phyloP scores from a whole-genome alignment of 176 grass and related monocot genomes.

The Luzula sylvatica region DNA sequence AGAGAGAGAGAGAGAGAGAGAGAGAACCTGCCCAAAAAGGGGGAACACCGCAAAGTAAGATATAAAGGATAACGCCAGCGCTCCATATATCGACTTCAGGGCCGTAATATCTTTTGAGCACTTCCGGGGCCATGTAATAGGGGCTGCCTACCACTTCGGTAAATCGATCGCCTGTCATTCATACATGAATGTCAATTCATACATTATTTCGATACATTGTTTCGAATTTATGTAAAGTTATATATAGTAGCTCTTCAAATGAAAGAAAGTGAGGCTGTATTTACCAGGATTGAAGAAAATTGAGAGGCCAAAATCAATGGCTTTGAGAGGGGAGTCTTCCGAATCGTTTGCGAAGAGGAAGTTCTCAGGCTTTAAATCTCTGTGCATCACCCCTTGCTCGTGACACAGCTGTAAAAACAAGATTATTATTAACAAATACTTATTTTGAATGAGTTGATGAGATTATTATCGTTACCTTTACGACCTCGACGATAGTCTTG shows the following conservation, averaged over 20 bases:
- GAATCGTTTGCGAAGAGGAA: conserved; percentile 58
- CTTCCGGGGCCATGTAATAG: conserved; percentile 87
- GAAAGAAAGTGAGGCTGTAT: not conserved
- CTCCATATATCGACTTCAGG: conserved; percentile 81
- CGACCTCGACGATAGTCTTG: conserved; percentile 58
- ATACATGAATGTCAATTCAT: not conserved
- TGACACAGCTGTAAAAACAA: conserved; percentile 46
- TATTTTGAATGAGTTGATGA: not conserved
- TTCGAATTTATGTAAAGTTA: not conserved
- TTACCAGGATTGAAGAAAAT: conserved; percentile 59
- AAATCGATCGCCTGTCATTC: conserved; percentile 45
- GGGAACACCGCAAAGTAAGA: conserved; percentile 71
- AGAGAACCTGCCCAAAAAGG: conserved; percentile 76
- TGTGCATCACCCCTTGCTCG: conserved; percentile 54
- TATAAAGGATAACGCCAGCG: conserved; percentile 91
- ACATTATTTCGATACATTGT: not conserved
- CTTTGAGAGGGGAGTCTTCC: conserved; percentile 66
- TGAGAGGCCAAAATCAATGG: conserved; percentile 94
- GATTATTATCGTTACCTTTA: conserved; percentile 25
- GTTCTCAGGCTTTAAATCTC: conserved; percentile 88
- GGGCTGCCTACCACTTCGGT: conserved; percentile 79
- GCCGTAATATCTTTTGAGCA: conserved; percentile 52
- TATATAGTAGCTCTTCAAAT: not conserved
- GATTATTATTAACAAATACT: not conserved
- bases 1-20: not conserved